These are phyloP conservation scores for Somion occarium DNA, from an alignment of 1,284 basidiomycete species.

Conservation along the genomic window DNA sequence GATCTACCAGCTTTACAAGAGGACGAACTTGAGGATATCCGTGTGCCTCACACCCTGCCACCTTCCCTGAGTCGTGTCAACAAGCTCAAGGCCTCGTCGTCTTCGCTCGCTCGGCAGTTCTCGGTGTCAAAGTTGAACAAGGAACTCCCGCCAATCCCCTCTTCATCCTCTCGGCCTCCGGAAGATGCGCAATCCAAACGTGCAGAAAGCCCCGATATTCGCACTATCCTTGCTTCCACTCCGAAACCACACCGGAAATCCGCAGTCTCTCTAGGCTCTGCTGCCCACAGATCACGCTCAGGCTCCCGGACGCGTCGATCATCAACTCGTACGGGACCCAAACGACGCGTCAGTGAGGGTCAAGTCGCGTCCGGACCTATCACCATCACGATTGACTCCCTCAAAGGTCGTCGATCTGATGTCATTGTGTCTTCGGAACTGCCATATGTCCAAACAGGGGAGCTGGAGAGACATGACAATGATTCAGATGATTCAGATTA, in stretches of 20 bases:
- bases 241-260: conserved; percentile 36
- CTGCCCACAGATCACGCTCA: conserved; percentile 15
- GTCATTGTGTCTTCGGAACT: conserved; percentile 8
- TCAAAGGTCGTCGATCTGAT: conserved; percentile 2
- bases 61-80: background rate
- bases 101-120: conserved; percentile 4
- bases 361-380: conserved; percentile 6
- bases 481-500: conserved; percentile 28
- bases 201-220: conserved; percentile 42
- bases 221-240: conserved; percentile 38
- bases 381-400: conserved; percentile 5
- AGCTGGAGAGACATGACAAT: conserved; percentile 16
- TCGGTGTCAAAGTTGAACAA: conserved; percentile 17
- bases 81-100: background rate
- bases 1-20: conserved; percentile 35
- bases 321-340: conserved; percentile 11
- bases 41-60: background rate
- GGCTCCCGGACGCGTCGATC: conserved; percentile 17
- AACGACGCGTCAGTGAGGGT: conserved; percentile 17
- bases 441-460: conserved; percentile 12
- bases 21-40: conserved; percentile 20
- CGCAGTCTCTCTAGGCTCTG: conserved; percentile 13
- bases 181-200: conserved; percentile 17
- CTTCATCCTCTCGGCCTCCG: conserved; percentile 6
- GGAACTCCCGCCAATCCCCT: conserved; percentile 23